phyloP scores from a whole-genome alignment of 2,329 filamentous ascomycete genomes.

The Beauveria rudraprayagi region DNA sequence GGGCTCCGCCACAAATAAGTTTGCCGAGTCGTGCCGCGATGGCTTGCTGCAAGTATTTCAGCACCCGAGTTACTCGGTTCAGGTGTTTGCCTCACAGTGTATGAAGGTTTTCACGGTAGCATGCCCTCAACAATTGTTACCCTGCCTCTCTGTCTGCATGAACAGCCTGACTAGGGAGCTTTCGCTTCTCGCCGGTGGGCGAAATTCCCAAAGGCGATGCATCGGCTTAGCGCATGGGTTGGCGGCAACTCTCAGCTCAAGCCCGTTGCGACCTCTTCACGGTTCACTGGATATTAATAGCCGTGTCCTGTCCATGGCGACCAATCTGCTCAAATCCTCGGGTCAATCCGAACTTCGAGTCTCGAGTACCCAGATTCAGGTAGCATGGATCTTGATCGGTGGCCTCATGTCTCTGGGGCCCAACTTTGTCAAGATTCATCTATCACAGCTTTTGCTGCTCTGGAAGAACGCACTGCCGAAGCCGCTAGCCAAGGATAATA shows the following conservation, averaged over 20 bases:
- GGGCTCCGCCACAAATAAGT: conserved; percentile 69
- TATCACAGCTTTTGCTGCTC: conserved; percentile 83
- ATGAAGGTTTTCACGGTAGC: conserved; percentile 81
- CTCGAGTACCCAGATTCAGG: conserved; percentile 91
- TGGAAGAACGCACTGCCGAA: conserved; percentile 98
- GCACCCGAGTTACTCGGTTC: conserved; percentile 93
- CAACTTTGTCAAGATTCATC: conserved; percentile 97
- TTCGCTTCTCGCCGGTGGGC: conserved; percentile 62
- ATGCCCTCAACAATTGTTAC: conserved; percentile 84
- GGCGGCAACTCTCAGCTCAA: conserved; percentile 83
- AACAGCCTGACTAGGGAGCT: conserved; percentile 88
- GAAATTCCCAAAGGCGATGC: conserved; percentile 75
- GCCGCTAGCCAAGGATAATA: conserved; percentile 86
- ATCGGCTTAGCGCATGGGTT: conserved; percentile 88
- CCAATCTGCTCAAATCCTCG: conserved; percentile 84
- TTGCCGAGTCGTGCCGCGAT: conserved; percentile 80
- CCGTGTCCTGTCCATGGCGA: conserved; percentile 82
- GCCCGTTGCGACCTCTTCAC: conserved; percentile 78
- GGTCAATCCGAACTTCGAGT: conserved; percentile 83
- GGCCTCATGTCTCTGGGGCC: conserved; percentile 93
- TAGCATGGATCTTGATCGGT: conserved; percentile 95
- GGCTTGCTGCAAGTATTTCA: conserved; percentile 82
- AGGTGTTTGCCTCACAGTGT: conserved; percentile 80
- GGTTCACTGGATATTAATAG: conserved; percentile 95
- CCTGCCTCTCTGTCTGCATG: conserved; percentile 91